Conservation (phyloP, 768 basidiomycete genomes). For the Amanita subjunquillea region DNA sequence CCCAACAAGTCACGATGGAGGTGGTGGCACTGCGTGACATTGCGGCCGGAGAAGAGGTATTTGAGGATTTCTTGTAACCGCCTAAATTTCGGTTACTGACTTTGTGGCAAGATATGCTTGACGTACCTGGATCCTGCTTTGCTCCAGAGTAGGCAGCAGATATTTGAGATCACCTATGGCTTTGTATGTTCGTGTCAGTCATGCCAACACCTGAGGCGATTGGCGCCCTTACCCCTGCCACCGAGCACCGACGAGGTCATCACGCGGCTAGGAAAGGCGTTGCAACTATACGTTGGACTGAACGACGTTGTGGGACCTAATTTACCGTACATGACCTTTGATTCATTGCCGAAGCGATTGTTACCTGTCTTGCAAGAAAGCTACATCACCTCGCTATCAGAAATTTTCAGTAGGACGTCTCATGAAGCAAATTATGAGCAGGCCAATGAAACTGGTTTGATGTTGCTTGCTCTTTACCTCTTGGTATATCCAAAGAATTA, state of each 20-base stretch:
- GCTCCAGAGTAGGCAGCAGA: conserved; percentile 44
- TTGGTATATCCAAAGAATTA: conserved; percentile 68
- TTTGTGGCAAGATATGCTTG: conserved; percentile 44
- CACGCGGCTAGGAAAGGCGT: conserved; percentile 14
- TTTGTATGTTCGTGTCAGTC: conserved; percentile 56
- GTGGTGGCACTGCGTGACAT: conserved; percentile 56
- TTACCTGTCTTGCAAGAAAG: conserved; percentile 41
- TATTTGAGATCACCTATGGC: conserved; percentile 53
- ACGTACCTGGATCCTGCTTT: conserved; percentile 77
- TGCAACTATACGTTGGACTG: conserved; percentile 30
- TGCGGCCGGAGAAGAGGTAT: conserved; percentile 53
- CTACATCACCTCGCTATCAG: conserved; percentile 48
- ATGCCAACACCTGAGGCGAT: conserved; percentile 33
- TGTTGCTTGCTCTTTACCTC: conserved; percentile 55
- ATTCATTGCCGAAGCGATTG: conserved; percentile 30
- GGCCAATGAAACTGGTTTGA: conserved; percentile 45
- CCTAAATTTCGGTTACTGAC: not conserved
- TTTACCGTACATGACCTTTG: conserved; percentile 20
- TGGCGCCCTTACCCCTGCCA: conserved; percentile 28
- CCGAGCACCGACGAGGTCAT: conserved; percentile 23
- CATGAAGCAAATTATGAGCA: conserved; percentile 49
- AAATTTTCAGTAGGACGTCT: conserved; percentile 56
- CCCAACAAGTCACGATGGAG: conserved; percentile 42
- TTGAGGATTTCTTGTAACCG: not conserved
- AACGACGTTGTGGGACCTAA: conserved; percentile 12